phyloP scores from a whole-genome alignment of 2,329 filamentous ascomycete genomes.

The Huntiella bhutanensis region DNA sequence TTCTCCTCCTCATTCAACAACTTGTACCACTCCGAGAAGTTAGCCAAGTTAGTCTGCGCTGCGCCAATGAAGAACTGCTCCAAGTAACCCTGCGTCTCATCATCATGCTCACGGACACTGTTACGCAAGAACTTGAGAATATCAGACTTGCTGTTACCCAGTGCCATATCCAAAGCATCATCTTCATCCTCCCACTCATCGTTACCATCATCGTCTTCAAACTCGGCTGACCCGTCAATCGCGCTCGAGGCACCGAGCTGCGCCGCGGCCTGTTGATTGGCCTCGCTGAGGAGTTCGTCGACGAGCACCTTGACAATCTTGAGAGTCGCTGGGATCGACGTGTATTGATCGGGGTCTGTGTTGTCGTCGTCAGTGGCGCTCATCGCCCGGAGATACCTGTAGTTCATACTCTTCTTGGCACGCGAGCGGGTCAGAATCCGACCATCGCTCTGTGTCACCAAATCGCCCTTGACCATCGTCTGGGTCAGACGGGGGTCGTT shows the following conservation, averaged over 20 bases:
- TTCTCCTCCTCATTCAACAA: constrained; percentile 37
- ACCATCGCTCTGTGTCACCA: constrained; percentile 62
- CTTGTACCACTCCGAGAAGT: constrained; percentile 38
- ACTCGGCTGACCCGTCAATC: constrained; percentile 36
- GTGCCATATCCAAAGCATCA: constrained; percentile 55
- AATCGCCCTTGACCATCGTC: constrained; percentile 76
- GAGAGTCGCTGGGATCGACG: constrained; percentile 65
- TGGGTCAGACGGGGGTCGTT: constrained; percentile 63
- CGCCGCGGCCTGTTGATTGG: constrained; percentile 41
- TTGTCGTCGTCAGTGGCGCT: constrained; percentile 12
- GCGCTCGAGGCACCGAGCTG: constrained; percentile 45
- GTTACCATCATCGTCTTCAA: constrained; percentile 36
- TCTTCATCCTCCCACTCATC: constrained; percentile 77
- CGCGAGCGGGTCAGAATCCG: constrained; percentile 88
- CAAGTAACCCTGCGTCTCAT: constrained; percentile 76
- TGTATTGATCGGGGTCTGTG: constrained; percentile 72
- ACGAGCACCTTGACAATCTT: constrained; percentile 95
- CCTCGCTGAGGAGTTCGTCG: constrained; percentile 71
- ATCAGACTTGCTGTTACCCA: constrained; percentile 49
- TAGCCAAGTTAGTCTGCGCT: constrained; percentile 35
- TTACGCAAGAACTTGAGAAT: constrained; percentile 60
- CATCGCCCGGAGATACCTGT: constrained; percentile 9
- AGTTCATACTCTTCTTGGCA: constrained; percentile 52
- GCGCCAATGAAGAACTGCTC: constrained; percentile 57
- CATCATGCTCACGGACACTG: constrained; percentile 51